Evolutionary conservation across 305 asterid species (phyloP).

Genomic region (Fraxinus velutina): DNA sequence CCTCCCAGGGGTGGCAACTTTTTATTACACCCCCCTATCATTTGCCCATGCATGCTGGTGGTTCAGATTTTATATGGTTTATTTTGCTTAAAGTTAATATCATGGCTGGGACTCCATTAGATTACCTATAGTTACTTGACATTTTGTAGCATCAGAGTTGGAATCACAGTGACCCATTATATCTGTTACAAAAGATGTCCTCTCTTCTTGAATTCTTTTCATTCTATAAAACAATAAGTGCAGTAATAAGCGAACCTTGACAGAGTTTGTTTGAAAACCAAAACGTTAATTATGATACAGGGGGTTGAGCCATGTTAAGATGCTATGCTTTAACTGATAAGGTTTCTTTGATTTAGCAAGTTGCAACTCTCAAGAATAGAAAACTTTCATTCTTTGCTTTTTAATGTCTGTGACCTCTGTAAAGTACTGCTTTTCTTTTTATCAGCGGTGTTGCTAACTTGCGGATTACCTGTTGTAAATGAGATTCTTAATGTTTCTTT

Average conservation of each 20-base stretch:
- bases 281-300: not conserved
- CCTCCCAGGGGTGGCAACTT: not conserved
- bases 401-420: not conserved
- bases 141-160: not conserved
- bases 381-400: not conserved
- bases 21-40: not conserved
- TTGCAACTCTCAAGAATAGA: not conserved
- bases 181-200: not conserved
- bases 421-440: not conserved
- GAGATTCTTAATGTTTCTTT: not conserved
- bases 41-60: not conserved
- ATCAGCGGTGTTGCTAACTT: not conserved
- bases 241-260: not conserved
- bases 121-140: not conserved
- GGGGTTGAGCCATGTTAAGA: not conserved
- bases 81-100: not conserved
- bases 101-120: not conserved
- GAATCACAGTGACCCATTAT: not conserved
- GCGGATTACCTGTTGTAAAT: not conserved
- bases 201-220: not conserved
- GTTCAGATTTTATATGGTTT: not conserved
- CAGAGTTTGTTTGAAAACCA: not conserved
- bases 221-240: not conserved
- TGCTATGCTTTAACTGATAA: not conserved
- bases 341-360: not conserved